Conservation (phyloP, 2,329 filamentous ascomycete genomes). For the Aureobasidium sp. region DNA sequence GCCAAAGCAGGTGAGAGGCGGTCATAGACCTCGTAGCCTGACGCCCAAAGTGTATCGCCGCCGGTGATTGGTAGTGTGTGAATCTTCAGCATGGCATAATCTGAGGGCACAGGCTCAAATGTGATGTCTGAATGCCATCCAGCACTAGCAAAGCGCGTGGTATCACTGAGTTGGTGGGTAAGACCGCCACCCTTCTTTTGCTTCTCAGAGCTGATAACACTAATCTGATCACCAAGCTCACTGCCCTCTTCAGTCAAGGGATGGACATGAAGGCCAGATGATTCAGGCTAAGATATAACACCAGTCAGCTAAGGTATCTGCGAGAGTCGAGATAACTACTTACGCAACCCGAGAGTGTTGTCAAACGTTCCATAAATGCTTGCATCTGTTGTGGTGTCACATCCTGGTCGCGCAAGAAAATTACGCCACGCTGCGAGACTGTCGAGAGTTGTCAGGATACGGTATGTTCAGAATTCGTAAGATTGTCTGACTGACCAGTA, state of each 20-base stretch:
- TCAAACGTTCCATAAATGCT: conserved; percentile 38
- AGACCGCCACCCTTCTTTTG: conserved; percentile 47
- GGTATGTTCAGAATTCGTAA: background rate
- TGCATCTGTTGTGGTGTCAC: conserved; percentile 38
- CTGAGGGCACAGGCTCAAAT: conserved; percentile 46
- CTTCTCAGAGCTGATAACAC: conserved; percentile 48
- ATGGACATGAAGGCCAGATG: conserved; percentile 47
- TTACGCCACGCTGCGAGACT: conserved; percentile 42
- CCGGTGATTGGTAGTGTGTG: conserved; percentile 39
- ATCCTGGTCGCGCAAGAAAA: conserved; percentile 44
- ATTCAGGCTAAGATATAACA: conserved; percentile 29
- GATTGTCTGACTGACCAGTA: background rate
- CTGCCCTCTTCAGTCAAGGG: conserved; percentile 45
- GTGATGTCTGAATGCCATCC: conserved; percentile 49
- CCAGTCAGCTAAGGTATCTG: background rate
- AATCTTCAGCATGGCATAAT: conserved; percentile 47
- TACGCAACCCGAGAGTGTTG: conserved; percentile 34
- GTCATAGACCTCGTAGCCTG: conserved; percentile 50
- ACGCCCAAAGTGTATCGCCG: conserved; percentile 33
- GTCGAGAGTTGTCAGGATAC: background rate
- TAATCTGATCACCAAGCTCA: conserved; percentile 48
- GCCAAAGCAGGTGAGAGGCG: conserved; percentile 48
- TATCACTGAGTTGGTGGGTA: conserved; percentile 44
- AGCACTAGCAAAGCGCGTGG: conserved; percentile 38
- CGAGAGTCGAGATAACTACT: conserved; percentile 14